Percentiles rank a stretch among this genome's conserved stretches.
Conservation (phyloP, 2,329 filamentous ascomycete genomes). For the Penicillium crustosum region DNA sequence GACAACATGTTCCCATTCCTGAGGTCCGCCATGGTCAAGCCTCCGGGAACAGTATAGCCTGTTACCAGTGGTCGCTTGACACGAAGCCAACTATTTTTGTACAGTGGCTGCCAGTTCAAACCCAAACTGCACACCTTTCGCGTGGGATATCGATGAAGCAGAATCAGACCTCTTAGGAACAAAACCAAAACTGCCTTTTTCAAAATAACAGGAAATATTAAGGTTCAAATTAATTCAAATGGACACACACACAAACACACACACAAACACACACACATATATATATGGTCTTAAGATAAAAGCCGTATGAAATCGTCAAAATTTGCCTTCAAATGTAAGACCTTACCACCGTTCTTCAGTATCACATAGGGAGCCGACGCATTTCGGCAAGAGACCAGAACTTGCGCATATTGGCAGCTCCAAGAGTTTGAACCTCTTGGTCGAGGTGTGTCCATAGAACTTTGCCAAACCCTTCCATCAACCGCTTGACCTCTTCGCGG, state of each 20-base stretch:
- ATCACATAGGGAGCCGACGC: constrained; percentile 64
- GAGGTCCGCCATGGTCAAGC: not conserved
- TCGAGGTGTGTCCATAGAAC: constrained; percentile 83
- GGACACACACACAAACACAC: too few species aligned
- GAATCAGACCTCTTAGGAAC: not conserved
- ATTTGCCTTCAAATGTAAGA: not conserved
- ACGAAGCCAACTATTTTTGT: not conserved
- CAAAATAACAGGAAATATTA: not conserved
- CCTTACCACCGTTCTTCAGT: not conserved
- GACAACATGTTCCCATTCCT: constrained; percentile 15
- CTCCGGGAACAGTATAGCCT: not conserved
- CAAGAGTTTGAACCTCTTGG: constrained; percentile 74
- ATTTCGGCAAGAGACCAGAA: constrained; percentile 81
- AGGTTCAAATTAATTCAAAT: not conserved
- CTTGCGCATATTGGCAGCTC: constrained; percentile 82
- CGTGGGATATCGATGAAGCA: not conserved
- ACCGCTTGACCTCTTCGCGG: constrained; percentile 60
- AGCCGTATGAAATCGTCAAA: not conserved
- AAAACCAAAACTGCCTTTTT: not conserved
- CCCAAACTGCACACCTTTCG: not conserved
- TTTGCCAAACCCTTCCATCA: constrained; percentile 75
- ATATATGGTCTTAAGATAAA: not conserved
- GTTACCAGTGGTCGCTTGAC: not conserved
- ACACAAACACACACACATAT: not conserved
- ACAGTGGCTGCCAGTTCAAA: too few species aligned